Base-by-base conservation (phyloP, 257 asterid genomes). In the Solanum pimpinellifolium region DNA sequence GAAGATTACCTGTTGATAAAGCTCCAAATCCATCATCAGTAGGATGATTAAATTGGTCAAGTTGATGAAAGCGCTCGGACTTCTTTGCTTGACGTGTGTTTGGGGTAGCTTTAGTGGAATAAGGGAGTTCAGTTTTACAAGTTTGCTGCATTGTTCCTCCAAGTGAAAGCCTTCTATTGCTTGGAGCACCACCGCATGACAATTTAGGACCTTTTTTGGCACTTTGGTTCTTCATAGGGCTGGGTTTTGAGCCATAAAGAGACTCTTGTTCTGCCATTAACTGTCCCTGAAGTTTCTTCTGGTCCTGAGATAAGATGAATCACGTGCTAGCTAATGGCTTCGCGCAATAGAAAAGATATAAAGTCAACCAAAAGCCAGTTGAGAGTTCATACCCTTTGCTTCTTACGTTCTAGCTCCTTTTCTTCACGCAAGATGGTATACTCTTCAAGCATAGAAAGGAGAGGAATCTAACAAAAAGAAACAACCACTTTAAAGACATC, bases 391-490 rank as follows among this genome's bases (percentile, higher is more conserved):
- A 97, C 99, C 98, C 99, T 92, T 91, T 92, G 98, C 87, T 96
- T 92, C 90, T 96, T 97, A 87, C 93, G 98, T 86, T 96, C 99
- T 65, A 88, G 89, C 89, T 97, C 99, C 86, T 96, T 96, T 89
- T 95, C 99, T 88, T 96, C 94, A 88, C 96, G 91, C 89, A 97
- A 91, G 87, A 89, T 90, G 83, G 83, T 89, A 49, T 97, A 95
- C 76, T 91, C 97, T 60, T 97, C 98, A 81, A 97, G 95, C 98
- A 97, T 97, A 47, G 95, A 91, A 86, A 97, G 93, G 81, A 97
- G 93, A 68, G 92, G 95, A 91, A 96, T 92, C 99, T 97, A 49
- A 80, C 47, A 66, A 87, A 77, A 33, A 16, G 42, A 83, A 86
- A 47, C 13, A 66, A 68, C 21, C 18, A 18, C 42, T 80, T 80